Evolutionary conservation across 129 eudicot genomes (phyloP).

Genomic region (Pseudognaphalium luteoalbum): DNA sequence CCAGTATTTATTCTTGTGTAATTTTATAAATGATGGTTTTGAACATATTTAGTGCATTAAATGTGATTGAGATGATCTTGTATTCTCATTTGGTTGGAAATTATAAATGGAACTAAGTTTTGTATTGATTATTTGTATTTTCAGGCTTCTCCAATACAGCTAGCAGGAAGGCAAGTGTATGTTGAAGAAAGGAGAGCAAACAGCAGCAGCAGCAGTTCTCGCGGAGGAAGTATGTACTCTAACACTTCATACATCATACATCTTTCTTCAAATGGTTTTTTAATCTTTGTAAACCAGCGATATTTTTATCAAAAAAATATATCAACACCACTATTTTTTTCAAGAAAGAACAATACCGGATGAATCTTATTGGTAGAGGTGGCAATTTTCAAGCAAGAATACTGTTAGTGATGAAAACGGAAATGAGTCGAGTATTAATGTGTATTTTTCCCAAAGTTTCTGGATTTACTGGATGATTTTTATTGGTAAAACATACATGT

Average conservation of each 20-base stretch:
- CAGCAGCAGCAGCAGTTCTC: constrained; percentile 48
- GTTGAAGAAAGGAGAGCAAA: constrained; percentile 78
- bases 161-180: constrained; percentile 77
- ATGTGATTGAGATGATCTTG: neutral
- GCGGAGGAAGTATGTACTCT: constrained; percentile 76
- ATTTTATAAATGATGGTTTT: neutral
- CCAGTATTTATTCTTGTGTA: neutral
- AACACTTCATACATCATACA: neutral
- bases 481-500: neutral
- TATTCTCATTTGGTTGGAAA: neutral
- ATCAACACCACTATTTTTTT: neutral
- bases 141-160: constrained; percentile 82
- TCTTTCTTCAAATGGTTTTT: neutral
- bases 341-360: neutral
- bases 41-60: neutral
- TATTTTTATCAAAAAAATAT: too few species aligned
- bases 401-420: neutral
- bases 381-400: neutral
- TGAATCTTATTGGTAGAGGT: neutral
- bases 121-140: neutral
- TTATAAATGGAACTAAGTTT: neutral
- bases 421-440: neutral
- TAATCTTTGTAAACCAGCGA: neutral
- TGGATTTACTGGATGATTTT: neutral
- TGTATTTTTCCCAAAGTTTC: neutral